Base-by-base conservation (phyloP, 2,329 filamentous ascomycete genomes). In the Lomentospora prolificans region DNA sequence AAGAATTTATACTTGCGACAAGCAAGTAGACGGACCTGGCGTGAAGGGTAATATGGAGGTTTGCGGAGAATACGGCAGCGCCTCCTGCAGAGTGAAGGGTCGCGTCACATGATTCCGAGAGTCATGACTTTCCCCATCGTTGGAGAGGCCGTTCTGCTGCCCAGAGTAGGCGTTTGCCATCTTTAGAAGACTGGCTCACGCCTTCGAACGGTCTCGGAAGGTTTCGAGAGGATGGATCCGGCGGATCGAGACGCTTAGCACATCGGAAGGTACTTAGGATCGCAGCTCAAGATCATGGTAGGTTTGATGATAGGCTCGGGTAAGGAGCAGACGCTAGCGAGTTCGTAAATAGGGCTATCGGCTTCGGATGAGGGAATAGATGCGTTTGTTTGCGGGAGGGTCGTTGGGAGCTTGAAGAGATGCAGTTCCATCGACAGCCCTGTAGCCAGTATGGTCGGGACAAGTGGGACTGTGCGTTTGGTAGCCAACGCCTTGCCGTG, bases 51-150 rank as follows among this genome's bases (percentile, higher is more conserved):
- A 78, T 51, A 91, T 86, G 3, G 87, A 90, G 51, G 85, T 88
- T 66, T 92, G 85, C 24, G 89, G 89, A 53, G 88, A 89, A 70
- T 85, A 91, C n/a, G 87, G 86, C 50, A 94, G 75, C 28, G 88
- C 88, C 65, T 94, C 87, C 57, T 86, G 80, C 10, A 94, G 79
- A 3, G 79, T 80, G 65, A 85, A 82, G 1, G 83, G 76, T 55
- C 75, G 68, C 17, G 28, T 30, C 39, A 30, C 22, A 17, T 27
- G n/a, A 24, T 44, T 46, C 28, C 28, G 22, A 8, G 39, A 9
- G n/a, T 30, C 41, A 22, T 31, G 22, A n/a, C 39, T 28, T 33
- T 14, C 41, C 10, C 17, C 3, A 12, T 24, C 41, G 25, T 25
- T n/a, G 41, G 36, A 22, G 27, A 50, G 19, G 24, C 53, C 53